These are phyloP conservation scores for Fusarium nurragi DNA, from an alignment of 2,329 filamentous ascomycete species.

Conservation along the genomic window DNA sequence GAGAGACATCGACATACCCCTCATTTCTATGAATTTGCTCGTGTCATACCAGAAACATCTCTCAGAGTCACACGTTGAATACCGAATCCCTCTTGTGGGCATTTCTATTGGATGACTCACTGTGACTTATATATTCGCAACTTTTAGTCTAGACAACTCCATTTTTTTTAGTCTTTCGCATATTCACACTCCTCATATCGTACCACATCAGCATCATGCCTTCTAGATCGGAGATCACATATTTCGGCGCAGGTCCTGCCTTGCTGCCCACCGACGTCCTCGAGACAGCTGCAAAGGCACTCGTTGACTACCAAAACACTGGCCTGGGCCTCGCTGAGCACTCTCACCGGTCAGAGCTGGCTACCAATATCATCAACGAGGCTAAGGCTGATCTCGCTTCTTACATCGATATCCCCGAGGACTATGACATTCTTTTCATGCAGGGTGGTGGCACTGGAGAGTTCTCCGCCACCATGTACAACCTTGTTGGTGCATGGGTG, in stretches of 20 bases:
- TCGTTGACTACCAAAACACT: constrained; percentile 82
- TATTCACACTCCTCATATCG: constrained; percentile 17
- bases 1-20: background rate
- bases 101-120: constrained; percentile 43
- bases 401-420: constrained; percentile 83
- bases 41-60: background rate
- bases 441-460: constrained; percentile 86
- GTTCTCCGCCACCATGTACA: constrained; percentile 86
- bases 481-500: constrained; percentile 86
- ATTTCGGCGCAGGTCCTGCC: constrained; percentile 94
- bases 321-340: constrained; percentile 91
- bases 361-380: constrained; percentile 80
- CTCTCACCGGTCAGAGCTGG: constrained; percentile 84
- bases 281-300: constrained; percentile 76
- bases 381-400: constrained; percentile 77
- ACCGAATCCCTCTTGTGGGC: constrained; percentile 19
- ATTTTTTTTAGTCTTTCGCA: constrained; percentile 21
- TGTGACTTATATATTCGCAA: constrained; percentile 13
- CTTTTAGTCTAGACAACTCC: constrained; percentile 22
- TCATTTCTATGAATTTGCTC: constrained; percentile 2
- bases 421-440: constrained; percentile 90
- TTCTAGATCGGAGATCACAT: constrained; percentile 76
- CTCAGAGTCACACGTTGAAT: constrained; percentile 29
- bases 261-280: constrained; percentile 83
- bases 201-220: constrained; percentile 63